Percentiles rank a stretch among this genome's conserved stretches.
phyloP scores from a whole-genome alignment of 768 basidiomycete species.

The Naganishia randhawae region DNA sequence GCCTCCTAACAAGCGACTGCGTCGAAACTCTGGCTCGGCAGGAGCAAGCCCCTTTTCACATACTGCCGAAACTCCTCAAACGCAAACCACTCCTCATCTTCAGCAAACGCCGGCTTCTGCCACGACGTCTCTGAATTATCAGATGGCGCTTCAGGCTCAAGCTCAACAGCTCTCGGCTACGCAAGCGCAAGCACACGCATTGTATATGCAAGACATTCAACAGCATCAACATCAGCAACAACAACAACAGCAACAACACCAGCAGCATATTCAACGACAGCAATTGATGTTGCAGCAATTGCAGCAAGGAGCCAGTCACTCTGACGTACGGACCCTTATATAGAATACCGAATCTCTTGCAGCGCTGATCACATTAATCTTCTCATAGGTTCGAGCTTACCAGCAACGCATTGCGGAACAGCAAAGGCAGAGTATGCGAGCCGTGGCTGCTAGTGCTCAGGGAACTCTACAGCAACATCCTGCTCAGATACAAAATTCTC shows the following conservation, averaged over 20 bases:
- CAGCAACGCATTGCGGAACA: slow-evolving; percentile 15
- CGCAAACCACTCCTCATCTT: slow-evolving; percentile 23
- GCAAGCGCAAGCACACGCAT: slow-evolving; percentile 22
- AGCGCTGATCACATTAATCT: not conserved
- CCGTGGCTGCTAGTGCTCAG: slow-evolving; percentile 12
- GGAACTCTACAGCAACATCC: not conserved
- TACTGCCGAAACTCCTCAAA: slow-evolving; percentile 23
- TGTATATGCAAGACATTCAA: slow-evolving; percentile 21
- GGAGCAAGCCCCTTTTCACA: slow-evolving; percentile 23
- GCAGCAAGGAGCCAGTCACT: not conserved
- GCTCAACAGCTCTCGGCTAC: slow-evolving; percentile 22
- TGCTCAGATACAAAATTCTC: not conserved
- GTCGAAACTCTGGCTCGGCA: slow-evolving; percentile 28
- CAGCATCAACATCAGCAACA: slow-evolving; percentile 24
- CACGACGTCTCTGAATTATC: slow-evolving; percentile 19
- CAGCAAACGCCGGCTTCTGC: slow-evolving; percentile 14
- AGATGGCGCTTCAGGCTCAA: slow-evolving; percentile 25
- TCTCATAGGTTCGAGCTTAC: slow-evolving; percentile 10
- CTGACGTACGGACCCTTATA: not conserved
- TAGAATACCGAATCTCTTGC: too few relatives aligned
- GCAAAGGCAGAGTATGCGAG: slow-evolving; percentile 17
- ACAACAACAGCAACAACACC: slow-evolving; percentile 9
- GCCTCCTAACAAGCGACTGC: slow-evolving; percentile 25
- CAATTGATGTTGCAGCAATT: slow-evolving; percentile 18
- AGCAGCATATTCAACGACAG: slow-evolving; percentile 12